phyloP scores from a whole-genome alignment of 257 asterid species.

The Leonotis leonurus region DNA sequence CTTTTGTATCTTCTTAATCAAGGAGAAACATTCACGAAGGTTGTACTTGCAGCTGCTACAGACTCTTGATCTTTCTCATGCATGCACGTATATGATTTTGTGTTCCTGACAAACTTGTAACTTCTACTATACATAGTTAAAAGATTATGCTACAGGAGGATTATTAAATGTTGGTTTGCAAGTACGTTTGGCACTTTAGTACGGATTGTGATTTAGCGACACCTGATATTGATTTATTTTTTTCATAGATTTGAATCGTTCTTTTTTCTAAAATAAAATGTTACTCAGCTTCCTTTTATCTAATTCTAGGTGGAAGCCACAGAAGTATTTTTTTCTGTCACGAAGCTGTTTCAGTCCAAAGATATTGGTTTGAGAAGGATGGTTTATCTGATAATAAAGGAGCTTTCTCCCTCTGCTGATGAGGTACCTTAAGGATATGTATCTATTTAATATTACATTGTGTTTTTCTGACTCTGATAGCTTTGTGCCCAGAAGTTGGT shows the following conservation, averaged over 20 bases:
- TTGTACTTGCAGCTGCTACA: constrained; percentile 20
- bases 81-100: not conserved
- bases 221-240: not conserved
- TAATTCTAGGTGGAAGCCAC: constrained; percentile 70
- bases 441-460: not conserved
- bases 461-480: not conserved
- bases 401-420: constrained; percentile 85
- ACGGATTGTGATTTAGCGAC: not conserved
- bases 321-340: constrained; percentile 86
- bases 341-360: constrained; percentile 87
- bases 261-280: not conserved
- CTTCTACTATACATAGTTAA: not conserved
- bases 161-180: not conserved
- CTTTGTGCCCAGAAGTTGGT: constrained; percentile 14
- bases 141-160: not conserved
- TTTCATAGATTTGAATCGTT: not conserved
- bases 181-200: not conserved
- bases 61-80: constrained; percentile 8
- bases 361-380: constrained; percentile 90
- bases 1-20: constrained; percentile 95
- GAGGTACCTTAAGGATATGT: constrained; percentile 44
- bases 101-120: not conserved
- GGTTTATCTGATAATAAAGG: constrained; percentile 95
- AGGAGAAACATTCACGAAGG: constrained; percentile 86
- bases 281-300: constrained; percentile 9